Evolutionary conservation across 345 rosid genomes (phyloP).

Genomic region (Populus tremula): DNA sequence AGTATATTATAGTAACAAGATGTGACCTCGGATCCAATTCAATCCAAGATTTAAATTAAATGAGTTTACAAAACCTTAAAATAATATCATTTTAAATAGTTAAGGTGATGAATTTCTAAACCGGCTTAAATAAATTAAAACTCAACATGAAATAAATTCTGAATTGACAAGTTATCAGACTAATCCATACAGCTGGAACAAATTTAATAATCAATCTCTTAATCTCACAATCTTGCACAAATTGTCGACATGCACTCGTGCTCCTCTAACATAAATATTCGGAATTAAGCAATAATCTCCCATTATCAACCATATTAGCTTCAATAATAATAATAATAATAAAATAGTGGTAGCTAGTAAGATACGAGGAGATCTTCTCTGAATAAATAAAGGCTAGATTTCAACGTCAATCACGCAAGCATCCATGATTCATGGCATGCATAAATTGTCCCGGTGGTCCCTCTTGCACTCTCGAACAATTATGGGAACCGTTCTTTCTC

Average conservation of each 20-base stretch:
- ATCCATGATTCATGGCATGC: slow-evolving; percentile 15
- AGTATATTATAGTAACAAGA: no score
- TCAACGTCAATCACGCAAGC: slow-evolving; percentile 83
- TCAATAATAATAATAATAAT: neutral
- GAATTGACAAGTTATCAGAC: no score
- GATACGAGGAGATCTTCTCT: slow-evolving; percentile 57
- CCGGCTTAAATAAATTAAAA: no score
- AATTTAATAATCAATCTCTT: no score
- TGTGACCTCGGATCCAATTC: no score
- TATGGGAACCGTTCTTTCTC: neutral
- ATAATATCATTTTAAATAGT: no score
- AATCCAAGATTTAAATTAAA: no score
- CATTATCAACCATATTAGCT: neutral
- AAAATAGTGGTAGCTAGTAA: slow-evolving; percentile 55
- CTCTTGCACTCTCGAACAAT: neutral
- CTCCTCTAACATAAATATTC: neutral
- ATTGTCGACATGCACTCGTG: neutral
- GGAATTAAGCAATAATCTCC: neutral
- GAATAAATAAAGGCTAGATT: slow-evolving; percentile 34
- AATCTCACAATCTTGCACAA: neutral
- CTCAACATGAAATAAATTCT: no score
- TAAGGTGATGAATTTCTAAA: no score
- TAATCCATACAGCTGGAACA: no score
- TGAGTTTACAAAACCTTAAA: no score
- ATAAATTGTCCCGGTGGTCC: slow-evolving; percentile 27